Base-by-base conservation (phyloP, 116 monocot genomes). In the Cymodocea nodosa region DNA sequence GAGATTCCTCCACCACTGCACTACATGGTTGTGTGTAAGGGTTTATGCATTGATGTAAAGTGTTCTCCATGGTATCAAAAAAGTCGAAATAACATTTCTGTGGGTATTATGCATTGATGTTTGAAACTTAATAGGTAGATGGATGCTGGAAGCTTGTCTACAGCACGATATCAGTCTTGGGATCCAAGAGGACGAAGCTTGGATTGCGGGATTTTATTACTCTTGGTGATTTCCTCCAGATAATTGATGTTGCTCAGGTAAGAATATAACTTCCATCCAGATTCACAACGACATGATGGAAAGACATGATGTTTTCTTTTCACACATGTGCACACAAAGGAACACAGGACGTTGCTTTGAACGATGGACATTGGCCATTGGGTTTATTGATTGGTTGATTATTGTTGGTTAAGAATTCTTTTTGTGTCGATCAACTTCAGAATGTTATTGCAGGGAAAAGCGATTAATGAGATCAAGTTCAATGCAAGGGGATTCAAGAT, bases 121-220 rank as follows among this genome's bases (percentile, higher is more conserved):
- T 44, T 44, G 44, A 23, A 22, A 19, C n/a, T 36, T 23, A 3
- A 49, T 57, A 94, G 90, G 85, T 95, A 44, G 80, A 81, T 69
- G 94, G 94, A 66, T 65, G 76, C 40, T 95, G 94, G 89, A 89
- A 78, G 71, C 79, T 95, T 30, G 50, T 95, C 54, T 95, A 95
- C 70, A 95, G 87, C 76, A 95, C 89, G 16, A 74, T 95, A 23
- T 66, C 85, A 12, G 85, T 95, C 60, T 77, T 90, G 24, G 94
- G 94, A 52, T 64, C 76, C 17, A 90, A 83, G 71, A 79, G 90
- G 69, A 90, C 90, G 22, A 95, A 87, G 70, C 87, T 95, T 20
- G 90, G 95, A 35, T 66, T 95, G 70, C 80, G 95, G 50, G 90
- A 79, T 30, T 81, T 95, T 63, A 80, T 95, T 65, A 65, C 68